Evolutionary conservation across 306 rosid genomes (phyloP).

Genomic region (Urtica urens): DNA sequence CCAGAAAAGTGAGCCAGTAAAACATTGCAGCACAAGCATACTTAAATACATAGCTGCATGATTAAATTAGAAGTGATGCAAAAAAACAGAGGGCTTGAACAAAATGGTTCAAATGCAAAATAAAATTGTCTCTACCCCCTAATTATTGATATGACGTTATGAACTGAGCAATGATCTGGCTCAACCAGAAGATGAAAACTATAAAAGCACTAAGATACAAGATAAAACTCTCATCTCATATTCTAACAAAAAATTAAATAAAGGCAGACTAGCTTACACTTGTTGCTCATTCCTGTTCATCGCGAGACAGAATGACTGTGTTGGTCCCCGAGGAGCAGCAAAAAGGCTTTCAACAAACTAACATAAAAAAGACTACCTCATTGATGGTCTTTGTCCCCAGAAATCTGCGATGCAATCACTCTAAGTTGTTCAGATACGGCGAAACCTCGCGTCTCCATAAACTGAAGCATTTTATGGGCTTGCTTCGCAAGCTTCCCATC

Average conservation of each 20-base stretch:
- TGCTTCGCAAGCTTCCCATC: constrained; percentile 55
- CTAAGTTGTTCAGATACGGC: constrained; percentile 14
- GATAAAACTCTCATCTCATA: neutral
- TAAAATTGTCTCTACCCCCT: neutral
- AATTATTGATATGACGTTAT: neutral
- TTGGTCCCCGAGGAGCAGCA: no score
- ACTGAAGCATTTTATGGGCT: constrained; percentile 35
- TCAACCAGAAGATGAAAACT: constrained; percentile 1
- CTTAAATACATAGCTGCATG: no score
- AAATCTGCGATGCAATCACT: constrained; percentile 15
- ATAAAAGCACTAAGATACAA: neutral
- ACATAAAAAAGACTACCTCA: constrained; percentile 28
- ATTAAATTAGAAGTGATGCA: no score
- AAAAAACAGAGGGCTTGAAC: neutral
- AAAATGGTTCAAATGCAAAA: neutral
- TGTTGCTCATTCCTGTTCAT: constrained; percentile 1
- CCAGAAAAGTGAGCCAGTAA: no score
- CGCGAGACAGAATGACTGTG: constrained; percentile 9
- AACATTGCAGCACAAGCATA: no score
- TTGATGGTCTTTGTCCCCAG: constrained; percentile 3
- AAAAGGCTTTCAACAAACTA: constrained; percentile 9
- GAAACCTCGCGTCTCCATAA: constrained; percentile 68
- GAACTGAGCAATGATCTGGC: neutral
- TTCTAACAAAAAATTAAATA: no score
- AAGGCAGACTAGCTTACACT: constrained; percentile 5